Evolutionary conservation across 352 stramenopile genomes (phyloP), one percentile per base, ranked within the genome.

Genomic region (Elongisporangium prolatum): DNA sequence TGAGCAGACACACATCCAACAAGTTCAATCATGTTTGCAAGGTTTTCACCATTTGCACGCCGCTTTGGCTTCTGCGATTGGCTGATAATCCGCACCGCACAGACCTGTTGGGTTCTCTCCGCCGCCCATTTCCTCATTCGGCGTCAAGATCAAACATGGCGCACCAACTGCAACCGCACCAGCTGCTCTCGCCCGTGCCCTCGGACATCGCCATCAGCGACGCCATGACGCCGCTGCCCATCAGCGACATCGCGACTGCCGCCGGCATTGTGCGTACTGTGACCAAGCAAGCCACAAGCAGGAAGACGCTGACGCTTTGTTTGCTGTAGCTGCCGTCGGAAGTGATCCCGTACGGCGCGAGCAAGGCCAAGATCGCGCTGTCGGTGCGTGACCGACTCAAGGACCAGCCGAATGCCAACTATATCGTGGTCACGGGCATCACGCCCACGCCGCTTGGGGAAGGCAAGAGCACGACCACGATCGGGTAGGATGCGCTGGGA

Each of bases 401-500:
- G 52, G 76, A 92, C 60, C 65, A 75, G 20, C 69, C 79, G 2
- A 91, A 98, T 55, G 96, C 93, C 57, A 98, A 99, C 77, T 99
- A 99, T 71, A 90, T 99, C 22, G 94, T 99, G 10, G 86, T 97
- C 4, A 97, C 91, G 50, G 97, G 97, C 24, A 98, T 99, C 68
- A 99, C 98, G 61, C 97, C 97, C 5, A 99, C 97, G 22, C 96
- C 97, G 6, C 74, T 99, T 11, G 97, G 97, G 6, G 97, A 99
- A 72, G 97, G 97, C 58, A 99, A 99, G 72, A 98, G 89, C 58
- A 99, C 97, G n/a, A 99, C 97, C 8, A 99, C 96, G 2, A 98
- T 98, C 16, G 97, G 98, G 79, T 90, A 74, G 11, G 11, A 13
- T 50, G 22, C 17, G 28, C 9, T 17, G 18, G n/a, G 2, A 13